These are phyloP conservation scores for Chaetomium fimeti DNA, from an alignment of 495 filamentous ascomycete species.

Conservation along the genomic window DNA sequence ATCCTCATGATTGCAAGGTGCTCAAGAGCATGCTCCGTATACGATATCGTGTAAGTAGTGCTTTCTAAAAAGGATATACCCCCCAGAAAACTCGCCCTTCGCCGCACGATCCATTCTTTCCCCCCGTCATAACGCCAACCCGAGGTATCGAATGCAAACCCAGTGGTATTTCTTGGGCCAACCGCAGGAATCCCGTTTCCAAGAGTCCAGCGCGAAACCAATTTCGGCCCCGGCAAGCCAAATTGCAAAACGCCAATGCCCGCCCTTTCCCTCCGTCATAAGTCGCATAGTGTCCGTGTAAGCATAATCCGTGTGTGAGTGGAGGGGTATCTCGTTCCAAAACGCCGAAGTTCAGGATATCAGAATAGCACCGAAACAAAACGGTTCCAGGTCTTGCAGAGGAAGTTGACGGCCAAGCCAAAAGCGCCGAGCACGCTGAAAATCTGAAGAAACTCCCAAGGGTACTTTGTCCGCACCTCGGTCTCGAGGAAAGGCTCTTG, in stretches of 20 bases:
- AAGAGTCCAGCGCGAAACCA: neutral
- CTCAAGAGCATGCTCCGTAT: neutral
- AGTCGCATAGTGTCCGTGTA: neutral
- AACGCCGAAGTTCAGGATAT: constrained; percentile 14
- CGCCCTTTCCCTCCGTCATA: neutral
- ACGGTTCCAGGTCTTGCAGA: constrained; percentile 32
- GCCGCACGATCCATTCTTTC: neutral
- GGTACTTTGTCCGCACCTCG: constrained; percentile 46
- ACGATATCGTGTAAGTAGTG: neutral
- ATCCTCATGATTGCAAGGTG: neutral
- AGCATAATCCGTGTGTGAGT: neutral
- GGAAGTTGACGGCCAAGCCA: constrained; percentile 37
- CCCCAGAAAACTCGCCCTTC: neutral
- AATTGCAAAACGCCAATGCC: neutral
- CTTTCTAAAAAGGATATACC: constrained; percentile 1
- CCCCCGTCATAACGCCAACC: constrained; percentile 2
- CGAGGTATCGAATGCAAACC: constrained; percentile 12
- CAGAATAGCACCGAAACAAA: constrained; percentile 12
- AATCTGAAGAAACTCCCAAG: constrained; percentile 53
- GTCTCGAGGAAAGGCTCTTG: constrained; percentile 47
- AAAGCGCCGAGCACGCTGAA: constrained; percentile 45
- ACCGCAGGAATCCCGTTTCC: neutral
- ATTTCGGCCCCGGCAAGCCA: neutral
- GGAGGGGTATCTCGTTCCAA: constrained; percentile 20
- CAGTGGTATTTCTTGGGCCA: neutral